Evolutionary conservation across 371 early-diverging fungal species (phyloP).

Genomic region (Mortierella sp.): DNA sequence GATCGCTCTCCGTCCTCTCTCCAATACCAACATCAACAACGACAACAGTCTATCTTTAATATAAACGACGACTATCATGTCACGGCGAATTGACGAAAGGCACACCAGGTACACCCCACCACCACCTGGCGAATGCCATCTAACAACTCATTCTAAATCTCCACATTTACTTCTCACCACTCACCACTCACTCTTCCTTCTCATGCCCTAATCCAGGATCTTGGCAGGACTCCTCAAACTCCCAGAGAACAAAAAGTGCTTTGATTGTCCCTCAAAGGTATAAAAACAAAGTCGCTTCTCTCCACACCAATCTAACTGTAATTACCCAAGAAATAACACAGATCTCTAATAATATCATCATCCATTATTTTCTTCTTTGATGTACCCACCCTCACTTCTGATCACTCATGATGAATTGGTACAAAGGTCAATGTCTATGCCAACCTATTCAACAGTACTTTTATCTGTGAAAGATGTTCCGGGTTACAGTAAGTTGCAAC

Average conservation of each 20-base stretch:
- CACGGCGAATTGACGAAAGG: slow-evolving; percentile 45
- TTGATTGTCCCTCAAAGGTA: slow-evolving; percentile 76
- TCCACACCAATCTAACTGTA: no score
- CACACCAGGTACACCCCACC: slow-evolving; percentile 42
- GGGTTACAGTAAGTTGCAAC: slow-evolving; percentile 70
- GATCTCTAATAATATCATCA: neutral
- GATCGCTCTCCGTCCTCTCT: neutral
- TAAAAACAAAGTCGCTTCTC: neutral
- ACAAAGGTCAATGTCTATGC: slow-evolving; percentile 74
- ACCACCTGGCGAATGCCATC: neutral
- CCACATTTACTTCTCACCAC: neutral
- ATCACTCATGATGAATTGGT: neutral
- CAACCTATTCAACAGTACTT: slow-evolving; percentile 70
- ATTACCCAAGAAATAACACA: neutral
- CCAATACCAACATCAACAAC: neutral
- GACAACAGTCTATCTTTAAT: neutral
- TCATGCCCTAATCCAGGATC: slow-evolving; percentile 29
- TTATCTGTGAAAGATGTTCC: slow-evolving; percentile 75
- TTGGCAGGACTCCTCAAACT: slow-evolving; percentile 53
- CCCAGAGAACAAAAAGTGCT: slow-evolving; percentile 75
- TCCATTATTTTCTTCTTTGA: neutral
- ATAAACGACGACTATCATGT: slow-evolving; percentile 18
- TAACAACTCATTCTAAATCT: neutral
- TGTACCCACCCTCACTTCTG: neutral
- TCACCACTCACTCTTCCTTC: neutral